Base-by-base conservation (phyloP, 2,329 filamentous ascomycete genomes). In the Alternaria arborescens region DNA sequence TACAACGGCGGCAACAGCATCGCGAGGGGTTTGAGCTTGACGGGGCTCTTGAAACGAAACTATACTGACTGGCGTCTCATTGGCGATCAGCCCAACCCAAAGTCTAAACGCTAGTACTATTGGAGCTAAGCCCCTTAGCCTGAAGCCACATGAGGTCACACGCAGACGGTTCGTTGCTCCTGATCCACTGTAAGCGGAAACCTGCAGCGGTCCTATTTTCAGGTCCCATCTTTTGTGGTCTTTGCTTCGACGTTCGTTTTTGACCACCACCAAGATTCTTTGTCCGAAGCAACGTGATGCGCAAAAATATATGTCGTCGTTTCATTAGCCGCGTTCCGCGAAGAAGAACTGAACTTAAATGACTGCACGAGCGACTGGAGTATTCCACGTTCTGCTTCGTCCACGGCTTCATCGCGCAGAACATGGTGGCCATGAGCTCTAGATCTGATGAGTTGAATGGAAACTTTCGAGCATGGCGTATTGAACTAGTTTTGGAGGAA, bases 21-120 rank as follows among this genome's bases (percentile, higher is more conserved):
- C 44, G 60, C 54, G 68, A 67, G 64, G 62, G 65, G 67, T 65
- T 64, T 52, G 60, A 61, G 60, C 58, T 56, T 43, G 48, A 57
- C 38, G 57, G 52, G 52, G 50, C 55, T 53, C 62, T 59, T 68
- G 64, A 68, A 67, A 68, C 66, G 44, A 40, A 60, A 48, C 58
- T 59, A 48, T 61, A 56, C 57, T 54, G 50, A 38, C 55, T 36
- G 40, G 52, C 36, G 61, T 47, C 26, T 52, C 24, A 68, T 68
- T 68, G 66, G 66, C 60, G 55, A 16, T 61, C 56, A 61, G 61
- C 54, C 14, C 11, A 28, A 10, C 41, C 36, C 36, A 40, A 14
- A 48, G 30, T 48, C 3, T 24, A 36, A 28, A 52, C 61, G 61
- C 66, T 65, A 68, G 58, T 41, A 38, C 28, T 18, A 50, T 34